A percentile compares a stretch with the other conserved stretches of the same genome.
phyloP scores from a whole-genome alignment of 768 basidiomycete species.

The Serendipita indica region DNA sequence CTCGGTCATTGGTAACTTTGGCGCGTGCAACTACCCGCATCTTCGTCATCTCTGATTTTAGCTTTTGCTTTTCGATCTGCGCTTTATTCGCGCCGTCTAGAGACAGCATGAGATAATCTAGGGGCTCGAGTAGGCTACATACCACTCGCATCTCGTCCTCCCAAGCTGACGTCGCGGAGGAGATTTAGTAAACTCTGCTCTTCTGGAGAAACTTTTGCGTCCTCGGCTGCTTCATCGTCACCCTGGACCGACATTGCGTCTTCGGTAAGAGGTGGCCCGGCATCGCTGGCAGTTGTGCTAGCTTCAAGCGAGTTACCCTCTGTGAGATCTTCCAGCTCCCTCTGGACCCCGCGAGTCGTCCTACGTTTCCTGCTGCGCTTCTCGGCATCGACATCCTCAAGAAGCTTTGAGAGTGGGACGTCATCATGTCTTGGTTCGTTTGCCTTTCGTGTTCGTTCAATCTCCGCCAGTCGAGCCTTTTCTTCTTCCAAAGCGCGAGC shows the following conservation, averaged over 20 bases:
- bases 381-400: not conserved
- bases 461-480: constrained; percentile 43
- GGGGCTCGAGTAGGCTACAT: no score
- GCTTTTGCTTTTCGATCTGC: constrained; percentile 33
- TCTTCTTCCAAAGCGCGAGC: constrained; percentile 38
- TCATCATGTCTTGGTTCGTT: constrained; percentile 56
- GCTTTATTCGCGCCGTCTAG: constrained; percentile 34
- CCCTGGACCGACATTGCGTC: constrained; percentile 32
- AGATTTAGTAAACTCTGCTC: no score
- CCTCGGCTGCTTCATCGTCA: not conserved
- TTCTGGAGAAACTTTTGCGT: no score
- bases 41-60: constrained; percentile 38
- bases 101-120: no score
- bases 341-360: no score
- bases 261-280: constrained; percentile 25
- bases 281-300: not conserved
- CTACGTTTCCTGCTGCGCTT: no score
- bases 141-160: no score
- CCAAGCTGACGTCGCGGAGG: no score
- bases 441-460: constrained; percentile 46
- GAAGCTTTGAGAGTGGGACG: constrained; percentile 34
- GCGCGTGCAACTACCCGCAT: constrained; percentile 60
- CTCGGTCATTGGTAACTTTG: constrained; percentile 58
- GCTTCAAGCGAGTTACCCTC: not conserved
- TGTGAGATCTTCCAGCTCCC: not conserved